Conservation (phyloP, 768 basidiomycete species). For the Rhodosporidiobolus odoratus region DNA sequence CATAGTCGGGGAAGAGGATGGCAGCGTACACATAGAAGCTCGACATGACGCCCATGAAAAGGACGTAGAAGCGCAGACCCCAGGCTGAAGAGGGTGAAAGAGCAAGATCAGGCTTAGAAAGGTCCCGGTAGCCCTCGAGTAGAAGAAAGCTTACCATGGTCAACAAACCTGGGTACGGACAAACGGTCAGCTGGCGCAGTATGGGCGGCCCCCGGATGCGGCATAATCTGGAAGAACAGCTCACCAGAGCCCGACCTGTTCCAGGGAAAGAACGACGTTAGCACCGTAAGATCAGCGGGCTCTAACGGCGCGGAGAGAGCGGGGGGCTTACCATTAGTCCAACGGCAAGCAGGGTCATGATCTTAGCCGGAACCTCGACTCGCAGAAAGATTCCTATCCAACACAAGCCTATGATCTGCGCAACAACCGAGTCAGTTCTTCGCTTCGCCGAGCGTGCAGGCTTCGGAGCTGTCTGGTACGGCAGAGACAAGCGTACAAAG, state of each 20-base stretch:
- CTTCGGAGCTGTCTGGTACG: no score
- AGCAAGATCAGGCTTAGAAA: not conserved
- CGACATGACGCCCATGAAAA: conserved; percentile 38
- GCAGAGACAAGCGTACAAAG: conserved; percentile 15
- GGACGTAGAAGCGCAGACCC: conserved; percentile 31
- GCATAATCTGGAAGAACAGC: not conserved
- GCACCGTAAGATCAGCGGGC: not conserved
- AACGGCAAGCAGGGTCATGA: conserved; percentile 9
- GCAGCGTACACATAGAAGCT: conserved; percentile 31
- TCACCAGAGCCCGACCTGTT: conserved; percentile 18
- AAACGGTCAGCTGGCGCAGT: not conserved
- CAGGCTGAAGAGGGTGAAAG: not conserved
- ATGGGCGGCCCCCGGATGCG: no score
- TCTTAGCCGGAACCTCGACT: not conserved
- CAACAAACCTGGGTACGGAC: conserved; percentile 31
- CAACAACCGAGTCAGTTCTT: not conserved
- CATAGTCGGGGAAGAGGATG: not conserved
- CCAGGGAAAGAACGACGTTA: not conserved
- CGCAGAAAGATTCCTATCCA: conserved; percentile 27
- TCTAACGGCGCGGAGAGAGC: fast-evolving
- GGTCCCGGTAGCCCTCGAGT: not conserved
- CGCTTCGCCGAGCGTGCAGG: no score
- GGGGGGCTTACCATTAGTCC: conserved; percentile 24
- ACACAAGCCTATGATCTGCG: conserved; percentile 20
- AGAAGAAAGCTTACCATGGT: conserved; percentile 24